Conservation (phyloP, 805 yeast species). For the Candida glaebosa region DNA sequence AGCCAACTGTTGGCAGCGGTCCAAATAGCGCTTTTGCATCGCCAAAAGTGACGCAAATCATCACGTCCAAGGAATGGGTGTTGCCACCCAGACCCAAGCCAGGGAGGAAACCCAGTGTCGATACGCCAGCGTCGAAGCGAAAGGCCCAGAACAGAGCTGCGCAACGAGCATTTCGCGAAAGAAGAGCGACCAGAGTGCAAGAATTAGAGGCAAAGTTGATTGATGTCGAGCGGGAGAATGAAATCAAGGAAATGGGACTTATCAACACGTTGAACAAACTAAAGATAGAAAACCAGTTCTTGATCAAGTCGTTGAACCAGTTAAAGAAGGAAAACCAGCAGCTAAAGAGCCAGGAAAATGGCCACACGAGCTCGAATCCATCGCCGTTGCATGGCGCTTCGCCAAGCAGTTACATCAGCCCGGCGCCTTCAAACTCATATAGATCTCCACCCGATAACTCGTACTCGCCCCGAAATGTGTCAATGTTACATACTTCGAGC, state of each 20-base stretch:
- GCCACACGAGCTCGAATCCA: not conserved
- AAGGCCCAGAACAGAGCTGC: conserved; percentile 95
- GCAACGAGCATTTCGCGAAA: conserved; percentile 84
- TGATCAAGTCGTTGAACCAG: conserved; percentile 42
- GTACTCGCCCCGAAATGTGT: conserved; percentile 5
- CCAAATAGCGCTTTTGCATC: not conserved
- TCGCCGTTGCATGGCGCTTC: conserved; percentile 2
- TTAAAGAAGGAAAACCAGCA: conserved; percentile 30
- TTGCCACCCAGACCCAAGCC: conserved; percentile 63
- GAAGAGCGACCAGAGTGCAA: conserved; percentile 77
- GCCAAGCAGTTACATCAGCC: conserved; percentile 16
- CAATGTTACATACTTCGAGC: conserved; percentile 7
- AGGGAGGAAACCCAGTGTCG: conserved; percentile 61
- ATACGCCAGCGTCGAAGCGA: conserved; percentile 79
- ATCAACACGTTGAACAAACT: conserved; percentile 50
- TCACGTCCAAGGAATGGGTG: conserved; percentile 58
- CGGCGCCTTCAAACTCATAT: conserved; percentile 45
- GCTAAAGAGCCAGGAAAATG: conserved; percentile 12
- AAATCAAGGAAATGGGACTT: conserved; percentile 52
- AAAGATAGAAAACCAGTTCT: conserved; percentile 42
- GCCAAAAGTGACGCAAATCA: conserved; percentile 39
- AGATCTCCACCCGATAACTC: conserved; percentile 39
- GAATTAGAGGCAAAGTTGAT: conserved; percentile 70
- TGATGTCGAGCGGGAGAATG: conserved; percentile 66
- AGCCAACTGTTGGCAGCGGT: not conserved